A percentile compares a stretch with the other conserved stretches of the same genome.
These are phyloP conservation scores for Kwoniella shandongensis DNA, from an alignment of 768 basidiomycete species.

Conservation along the genomic window DNA sequence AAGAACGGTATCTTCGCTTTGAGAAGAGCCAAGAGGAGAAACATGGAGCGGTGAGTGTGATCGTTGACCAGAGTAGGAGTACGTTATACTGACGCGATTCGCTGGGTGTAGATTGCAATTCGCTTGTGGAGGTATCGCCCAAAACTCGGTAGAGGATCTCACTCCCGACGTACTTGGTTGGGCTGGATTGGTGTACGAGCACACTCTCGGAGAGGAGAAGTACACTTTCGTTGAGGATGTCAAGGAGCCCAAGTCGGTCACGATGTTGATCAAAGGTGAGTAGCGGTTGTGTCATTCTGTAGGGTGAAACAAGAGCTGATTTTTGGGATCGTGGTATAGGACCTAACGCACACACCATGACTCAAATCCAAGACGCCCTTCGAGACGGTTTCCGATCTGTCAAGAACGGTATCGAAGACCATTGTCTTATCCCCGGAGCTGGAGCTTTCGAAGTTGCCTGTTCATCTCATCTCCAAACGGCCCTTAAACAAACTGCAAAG, in stretches of 20 bases:
- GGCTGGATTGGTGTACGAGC: slow-evolving; percentile 98
- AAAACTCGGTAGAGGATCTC: slow-evolving; percentile 97
- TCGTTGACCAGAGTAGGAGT: too few species aligned
- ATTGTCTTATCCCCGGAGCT: slow-evolving; percentile 85
- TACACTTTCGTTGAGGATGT: slow-evolving; percentile 97
- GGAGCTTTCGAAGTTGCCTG: slow-evolving; percentile 97
- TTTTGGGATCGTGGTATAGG: slow-evolving; percentile 53
- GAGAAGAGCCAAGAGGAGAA: slow-evolving; percentile 91
- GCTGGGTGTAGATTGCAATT: slow-evolving; percentile 70
- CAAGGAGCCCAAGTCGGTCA: slow-evolving; percentile 90
- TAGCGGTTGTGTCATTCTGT: not conserved
- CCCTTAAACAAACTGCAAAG: slow-evolving; percentile 82
- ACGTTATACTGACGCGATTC: not conserved
- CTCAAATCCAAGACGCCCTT: slow-evolving; percentile 96
- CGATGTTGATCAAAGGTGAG: slow-evolving; percentile 85
- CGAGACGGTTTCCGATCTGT: slow-evolving; percentile 94
- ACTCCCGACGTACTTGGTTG: slow-evolving; percentile 87
- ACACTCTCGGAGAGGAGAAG: slow-evolving; percentile 98
- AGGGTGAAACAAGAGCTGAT: not conserved
- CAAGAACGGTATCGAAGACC: slow-evolving; percentile 94
- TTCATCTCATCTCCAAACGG: slow-evolving; percentile 72
- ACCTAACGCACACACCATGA: slow-evolving; percentile 91
- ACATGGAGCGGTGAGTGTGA: slow-evolving; percentile 85
- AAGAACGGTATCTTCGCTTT: slow-evolving; percentile 96
- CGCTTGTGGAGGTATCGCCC: slow-evolving; percentile 88